Conservation (phyloP, 2,329 filamentous ascomycete species). For the Trichoderma sp. region DNA sequence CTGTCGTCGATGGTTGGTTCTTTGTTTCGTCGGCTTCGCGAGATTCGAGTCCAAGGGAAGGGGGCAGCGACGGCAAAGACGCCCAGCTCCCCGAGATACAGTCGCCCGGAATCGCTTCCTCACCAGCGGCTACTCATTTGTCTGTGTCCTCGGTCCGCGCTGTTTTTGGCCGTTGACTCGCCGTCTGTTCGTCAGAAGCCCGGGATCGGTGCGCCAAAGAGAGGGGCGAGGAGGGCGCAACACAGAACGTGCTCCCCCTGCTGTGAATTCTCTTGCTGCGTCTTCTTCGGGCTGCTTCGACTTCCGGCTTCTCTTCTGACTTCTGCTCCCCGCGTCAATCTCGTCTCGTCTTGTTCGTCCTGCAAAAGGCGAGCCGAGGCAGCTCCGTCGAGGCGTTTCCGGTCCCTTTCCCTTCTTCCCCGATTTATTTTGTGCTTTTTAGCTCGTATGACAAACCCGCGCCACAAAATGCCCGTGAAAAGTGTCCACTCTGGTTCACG, state of each 20-base stretch:
- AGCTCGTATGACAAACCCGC: slow-evolving; percentile 25
- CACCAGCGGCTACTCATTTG: slow-evolving; percentile 28
- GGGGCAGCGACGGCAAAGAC: slow-evolving; percentile 6
- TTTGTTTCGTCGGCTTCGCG: background rate
- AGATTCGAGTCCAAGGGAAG: too few relatives aligned
- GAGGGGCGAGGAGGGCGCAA: background rate
- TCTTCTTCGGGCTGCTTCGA: background rate
- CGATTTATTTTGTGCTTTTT: slow-evolving; percentile 15
- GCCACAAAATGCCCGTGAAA: slow-evolving; percentile 13
- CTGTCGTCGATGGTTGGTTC: background rate
- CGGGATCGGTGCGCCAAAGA: background rate
- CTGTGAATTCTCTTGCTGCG: background rate
- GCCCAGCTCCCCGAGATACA: slow-evolving; percentile 25
- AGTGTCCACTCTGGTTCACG: slow-evolving; percentile 17
- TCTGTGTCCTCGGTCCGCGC: slow-evolving; percentile 14
- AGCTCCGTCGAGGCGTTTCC: slow-evolving; percentile 13
- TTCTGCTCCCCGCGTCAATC: background rate
- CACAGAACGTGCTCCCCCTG: background rate
- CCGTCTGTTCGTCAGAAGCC: background rate
- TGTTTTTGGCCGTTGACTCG: background rate
- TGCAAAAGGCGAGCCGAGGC: slow-evolving; percentile 16
- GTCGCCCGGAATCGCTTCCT: slow-evolving; percentile 27
- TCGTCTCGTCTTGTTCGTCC: slow-evolving; percentile 15
- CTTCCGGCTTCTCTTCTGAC: background rate
- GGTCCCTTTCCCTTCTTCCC: slow-evolving; percentile 12